A percentile compares a stretch with the other conserved stretches of the same genome.
Conservation (phyloP, 495 filamentous ascomycete genomes). For the Poronia punctata region DNA sequence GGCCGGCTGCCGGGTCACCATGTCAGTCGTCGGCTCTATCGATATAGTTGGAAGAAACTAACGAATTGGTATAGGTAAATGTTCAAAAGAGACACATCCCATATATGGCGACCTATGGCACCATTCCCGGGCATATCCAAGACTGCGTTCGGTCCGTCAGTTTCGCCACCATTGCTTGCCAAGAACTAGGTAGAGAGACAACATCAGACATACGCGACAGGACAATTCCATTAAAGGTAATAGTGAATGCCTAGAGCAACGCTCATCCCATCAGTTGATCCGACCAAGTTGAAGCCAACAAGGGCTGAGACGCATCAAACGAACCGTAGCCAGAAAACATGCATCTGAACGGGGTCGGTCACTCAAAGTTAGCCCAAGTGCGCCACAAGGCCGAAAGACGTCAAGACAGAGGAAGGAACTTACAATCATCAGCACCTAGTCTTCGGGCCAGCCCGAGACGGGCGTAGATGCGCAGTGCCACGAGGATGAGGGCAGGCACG, state of each 20-base stretch:
- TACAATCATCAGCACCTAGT: conserved; percentile 27
- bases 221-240: conserved; percentile 10
- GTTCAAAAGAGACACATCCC: conserved; percentile 14
- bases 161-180: neutral
- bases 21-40: neutral
- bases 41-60: neutral
- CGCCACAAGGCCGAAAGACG: neutral
- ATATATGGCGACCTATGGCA: conserved; percentile 11
- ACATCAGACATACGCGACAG: conserved; percentile 13
- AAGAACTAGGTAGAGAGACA: no score
- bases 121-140: conserved; percentile 7
- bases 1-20: neutral
- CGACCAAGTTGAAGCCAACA: neutral
- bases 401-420: neutral
- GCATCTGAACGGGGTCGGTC: conserved; percentile 8
- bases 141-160: conserved; percentile 4
- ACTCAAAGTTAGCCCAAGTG: neutral
- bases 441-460: conserved; percentile 18
- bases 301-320: neutral
- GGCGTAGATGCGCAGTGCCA: conserved; percentile 15
- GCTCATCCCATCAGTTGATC: neutral
- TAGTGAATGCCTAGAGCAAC: conserved; percentile 7
- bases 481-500: conserved; percentile 10
- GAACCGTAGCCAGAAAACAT: conserved; percentile 14
- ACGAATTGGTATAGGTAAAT: conserved; percentile 7